These are phyloP conservation scores for Rhodofomes roseus DNA, from an alignment of 1,284 basidiomycete genomes.

Conservation along the genomic window DNA sequence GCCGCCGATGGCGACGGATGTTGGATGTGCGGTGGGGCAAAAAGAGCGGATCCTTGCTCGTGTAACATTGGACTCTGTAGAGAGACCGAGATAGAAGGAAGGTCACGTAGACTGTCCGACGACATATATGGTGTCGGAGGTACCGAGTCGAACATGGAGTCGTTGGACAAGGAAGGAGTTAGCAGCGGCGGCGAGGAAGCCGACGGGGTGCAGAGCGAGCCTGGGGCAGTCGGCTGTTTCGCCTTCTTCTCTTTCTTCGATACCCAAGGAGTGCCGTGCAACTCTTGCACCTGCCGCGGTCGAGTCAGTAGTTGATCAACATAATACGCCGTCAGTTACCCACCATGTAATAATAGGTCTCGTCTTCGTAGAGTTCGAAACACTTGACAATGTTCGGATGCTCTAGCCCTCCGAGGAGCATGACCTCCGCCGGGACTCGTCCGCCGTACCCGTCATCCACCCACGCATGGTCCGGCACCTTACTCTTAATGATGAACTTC, in stretches of 20 bases:
- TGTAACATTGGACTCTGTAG: not conserved
- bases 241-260: constrained; percentile 27
- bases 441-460: constrained; percentile 61
- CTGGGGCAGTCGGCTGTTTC: constrained; percentile 26
- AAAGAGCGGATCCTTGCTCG: not conserved
- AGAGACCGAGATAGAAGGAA: constrained; percentile 1
- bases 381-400: constrained; percentile 84
- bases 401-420: constrained; percentile 69
- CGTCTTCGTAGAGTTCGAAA: constrained; percentile 81
- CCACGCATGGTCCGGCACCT: constrained; percentile 80
- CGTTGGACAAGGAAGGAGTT: constrained; percentile 56
- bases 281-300: constrained; percentile 73
- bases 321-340: constrained; percentile 25
- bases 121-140: constrained; percentile 34
- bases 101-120: constrained; percentile 34
- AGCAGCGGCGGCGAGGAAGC: constrained; percentile 36
- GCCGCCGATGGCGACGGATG: not conserved
- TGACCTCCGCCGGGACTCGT: constrained; percentile 76
- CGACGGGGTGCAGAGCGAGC: constrained; percentile 26
- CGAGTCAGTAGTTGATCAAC: constrained; percentile 3
- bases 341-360: constrained; percentile 83
- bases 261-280: constrained; percentile 87
- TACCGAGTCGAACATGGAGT: constrained; percentile 28
- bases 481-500: constrained; percentile 89
- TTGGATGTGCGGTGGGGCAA: not conserved